Evolutionary conservation across 805 yeast genomes (phyloP).

Genomic region (Blastobotrys terrestris): DNA sequence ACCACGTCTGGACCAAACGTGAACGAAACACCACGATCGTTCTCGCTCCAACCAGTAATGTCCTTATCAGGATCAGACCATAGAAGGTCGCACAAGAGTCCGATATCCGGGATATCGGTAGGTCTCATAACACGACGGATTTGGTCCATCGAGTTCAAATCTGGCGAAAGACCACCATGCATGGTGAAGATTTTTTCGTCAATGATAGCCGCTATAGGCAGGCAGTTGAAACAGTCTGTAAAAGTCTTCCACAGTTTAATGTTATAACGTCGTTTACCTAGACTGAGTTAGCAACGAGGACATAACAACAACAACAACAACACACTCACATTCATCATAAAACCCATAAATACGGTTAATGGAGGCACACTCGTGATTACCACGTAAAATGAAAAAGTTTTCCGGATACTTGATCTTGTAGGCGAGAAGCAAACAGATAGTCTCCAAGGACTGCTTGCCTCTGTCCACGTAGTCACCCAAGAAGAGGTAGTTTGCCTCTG

Average conservation of each 20-base stretch:
- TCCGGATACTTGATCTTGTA: constrained; percentile 98
- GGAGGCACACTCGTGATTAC: constrained; percentile 98
- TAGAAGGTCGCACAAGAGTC: constrained; percentile 87
- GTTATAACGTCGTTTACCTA: constrained; percentile 86
- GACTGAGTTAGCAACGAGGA: constrained; percentile 37
- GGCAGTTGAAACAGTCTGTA: constrained; percentile 96
- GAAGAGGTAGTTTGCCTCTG: constrained; percentile 93
- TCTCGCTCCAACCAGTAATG: constrained; percentile 97
- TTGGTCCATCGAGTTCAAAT: constrained; percentile 96
- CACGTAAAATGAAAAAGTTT: constrained; percentile 92
- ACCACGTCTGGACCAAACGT: constrained; percentile 99
- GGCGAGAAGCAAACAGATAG: constrained; percentile 88
- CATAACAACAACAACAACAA: constrained; percentile 35
- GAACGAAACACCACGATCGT: constrained; percentile 97
- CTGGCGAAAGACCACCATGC: constrained; percentile 99
- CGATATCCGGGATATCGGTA: constrained; percentile 97
- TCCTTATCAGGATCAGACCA: constrained; percentile 99
- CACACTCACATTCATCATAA: constrained; percentile 84
- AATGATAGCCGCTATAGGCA: constrained; percentile 96
- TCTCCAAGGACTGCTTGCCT: constrained; percentile 95
- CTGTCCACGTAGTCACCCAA: constrained; percentile 98
- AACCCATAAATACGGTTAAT: constrained; percentile 97
- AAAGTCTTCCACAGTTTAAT: constrained; percentile 98
- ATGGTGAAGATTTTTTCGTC: constrained; percentile 97
- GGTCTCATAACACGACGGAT: constrained; percentile 99